A percentile compares a stretch with the other conserved stretches of the same genome.
phyloP scores from a whole-genome alignment of 495 filamentous ascomycete species.

The Melanomma pulvis-pyrius region DNA sequence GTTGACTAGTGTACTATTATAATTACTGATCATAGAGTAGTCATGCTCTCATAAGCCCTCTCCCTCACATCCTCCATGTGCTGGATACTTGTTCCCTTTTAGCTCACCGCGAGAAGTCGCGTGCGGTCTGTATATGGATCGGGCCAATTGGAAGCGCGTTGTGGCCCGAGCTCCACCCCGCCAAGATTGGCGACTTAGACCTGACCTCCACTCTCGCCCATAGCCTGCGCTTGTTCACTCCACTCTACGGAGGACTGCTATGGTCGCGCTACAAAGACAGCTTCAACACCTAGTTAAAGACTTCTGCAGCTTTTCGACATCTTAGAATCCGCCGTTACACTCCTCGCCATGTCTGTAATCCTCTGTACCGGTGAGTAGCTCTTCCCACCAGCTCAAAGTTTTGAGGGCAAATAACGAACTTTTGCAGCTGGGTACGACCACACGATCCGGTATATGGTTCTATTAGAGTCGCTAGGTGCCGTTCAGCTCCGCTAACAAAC shows the following conservation, averaged over 20 bases:
- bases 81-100: slow-evolving; percentile 51
- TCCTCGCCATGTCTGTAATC: slow-evolving; percentile 73
- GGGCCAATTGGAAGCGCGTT: slow-evolving; percentile 43
- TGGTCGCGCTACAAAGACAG: neutral
- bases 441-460: slow-evolving; percentile 80
- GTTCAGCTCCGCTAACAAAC: neutral
- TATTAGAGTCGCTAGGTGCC: slow-evolving; percentile 24
- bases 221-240: slow-evolving; percentile 56
- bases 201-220: slow-evolving; percentile 60
- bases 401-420: slow-evolving; percentile 5
- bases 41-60: too few relatives aligned
- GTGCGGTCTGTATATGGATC: neutral
- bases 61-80: slow-evolving; percentile 56
- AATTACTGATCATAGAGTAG: too few relatives aligned
- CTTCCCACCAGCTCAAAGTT: slow-evolving; percentile 31
- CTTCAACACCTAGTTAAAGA: neutral
- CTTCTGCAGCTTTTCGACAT: neutral
- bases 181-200: slow-evolving; percentile 49
- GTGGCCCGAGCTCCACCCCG: neutral
- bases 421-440: slow-evolving; percentile 92
- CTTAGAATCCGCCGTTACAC: neutral
- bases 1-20: too few relatives aligned
- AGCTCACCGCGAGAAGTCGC: neutral
- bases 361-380: slow-evolving; percentile 74
- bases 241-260: neutral